A percentile compares a stretch with the other conserved stretches of the same genome.
Evolutionary conservation across 1,284 basidiomycete genomes (phyloP).

Genomic region (Puccinia coronata): DNA sequence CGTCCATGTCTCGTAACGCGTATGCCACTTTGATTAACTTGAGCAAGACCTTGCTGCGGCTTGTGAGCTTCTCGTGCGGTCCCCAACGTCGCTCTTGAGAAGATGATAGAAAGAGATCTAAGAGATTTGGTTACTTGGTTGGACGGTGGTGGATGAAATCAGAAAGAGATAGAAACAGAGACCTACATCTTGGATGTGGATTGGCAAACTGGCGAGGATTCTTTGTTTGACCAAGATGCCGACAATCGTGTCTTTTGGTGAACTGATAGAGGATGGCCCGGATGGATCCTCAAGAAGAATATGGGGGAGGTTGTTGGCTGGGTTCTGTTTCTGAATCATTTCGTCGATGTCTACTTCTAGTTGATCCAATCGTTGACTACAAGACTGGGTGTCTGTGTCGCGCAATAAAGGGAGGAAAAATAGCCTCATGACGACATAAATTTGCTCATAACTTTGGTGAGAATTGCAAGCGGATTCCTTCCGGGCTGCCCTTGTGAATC

Average conservation of each 20-base stretch:
- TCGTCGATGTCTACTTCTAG: slow-evolving; percentile 17
- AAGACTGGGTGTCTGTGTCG: background rate
- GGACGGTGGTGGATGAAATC: too few species aligned
- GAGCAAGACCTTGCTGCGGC: slow-evolving; percentile 54
- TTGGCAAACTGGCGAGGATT: slow-evolving; percentile 9
- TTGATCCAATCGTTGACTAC: background rate
- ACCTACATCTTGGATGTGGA: too few species aligned
- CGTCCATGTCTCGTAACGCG: slow-evolving; percentile 55
- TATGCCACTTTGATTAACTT: slow-evolving; percentile 57
- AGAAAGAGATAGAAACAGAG: too few species aligned
- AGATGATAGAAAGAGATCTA: too few species aligned
- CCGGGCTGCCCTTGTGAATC: background rate
- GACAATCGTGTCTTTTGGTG: background rate
- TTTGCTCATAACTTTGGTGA: background rate
- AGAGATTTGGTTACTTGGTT: too few species aligned
- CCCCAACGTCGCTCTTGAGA: too few species aligned
- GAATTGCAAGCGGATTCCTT: background rate
- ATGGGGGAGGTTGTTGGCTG: background rate
- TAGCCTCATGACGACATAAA: slow-evolving; percentile 16
- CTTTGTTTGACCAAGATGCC: slow-evolving; percentile 27
- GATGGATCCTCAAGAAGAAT: background rate
- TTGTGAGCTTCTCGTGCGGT: slow-evolving; percentile 54
- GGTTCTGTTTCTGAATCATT: background rate
- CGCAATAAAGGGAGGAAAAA: slow-evolving; percentile 33
- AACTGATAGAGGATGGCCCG: background rate